A percentile compares a stretch with the other conserved stretches of the same genome.
Evolutionary conservation across 768 basidiomycete species (phyloP).

Genomic region (Podaxis rugospora): DNA sequence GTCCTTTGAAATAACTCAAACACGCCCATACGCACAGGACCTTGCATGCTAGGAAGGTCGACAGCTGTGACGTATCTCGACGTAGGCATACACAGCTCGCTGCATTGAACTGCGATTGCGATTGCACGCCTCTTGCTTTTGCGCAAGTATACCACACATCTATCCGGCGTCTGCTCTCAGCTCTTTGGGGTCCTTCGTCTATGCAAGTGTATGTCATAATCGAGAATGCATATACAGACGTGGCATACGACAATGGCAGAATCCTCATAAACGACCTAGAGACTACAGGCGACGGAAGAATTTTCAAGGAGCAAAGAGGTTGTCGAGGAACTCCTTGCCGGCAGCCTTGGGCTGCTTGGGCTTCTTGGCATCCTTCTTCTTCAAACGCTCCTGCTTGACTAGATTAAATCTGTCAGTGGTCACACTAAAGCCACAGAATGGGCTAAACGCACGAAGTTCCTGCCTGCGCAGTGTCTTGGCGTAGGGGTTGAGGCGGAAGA

Average conservation of each 20-base stretch:
- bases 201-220: background rate
- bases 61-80: too few species aligned
- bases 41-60: too few species aligned
- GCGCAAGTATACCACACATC: too few species aligned
- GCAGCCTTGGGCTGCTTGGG: slow-evolving; percentile 58
- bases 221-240: background rate
- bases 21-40: too few species aligned
- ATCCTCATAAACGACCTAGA: slow-evolving; percentile 8
- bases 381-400: slow-evolving; percentile 81
- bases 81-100: too few species aligned
- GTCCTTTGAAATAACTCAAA: too few species aligned
- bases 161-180: background rate
- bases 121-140: too few species aligned
- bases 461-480: slow-evolving; percentile 91
- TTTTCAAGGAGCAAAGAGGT: slow-evolving; percentile 78
- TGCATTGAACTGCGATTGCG: too few species aligned
- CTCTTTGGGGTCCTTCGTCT: background rate
- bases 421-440: slow-evolving; percentile 4
- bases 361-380: slow-evolving; percentile 63
- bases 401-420: background rate
- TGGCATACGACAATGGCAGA: background rate
- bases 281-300: background rate
- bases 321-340: slow-evolving; percentile 80
- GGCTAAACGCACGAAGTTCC: slow-evolving; percentile 67
- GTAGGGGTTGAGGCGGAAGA: slow-evolving; percentile 98